phyloP scores from a whole-genome alignment of 257 asterid species.

The Plantago ovata region DNA sequence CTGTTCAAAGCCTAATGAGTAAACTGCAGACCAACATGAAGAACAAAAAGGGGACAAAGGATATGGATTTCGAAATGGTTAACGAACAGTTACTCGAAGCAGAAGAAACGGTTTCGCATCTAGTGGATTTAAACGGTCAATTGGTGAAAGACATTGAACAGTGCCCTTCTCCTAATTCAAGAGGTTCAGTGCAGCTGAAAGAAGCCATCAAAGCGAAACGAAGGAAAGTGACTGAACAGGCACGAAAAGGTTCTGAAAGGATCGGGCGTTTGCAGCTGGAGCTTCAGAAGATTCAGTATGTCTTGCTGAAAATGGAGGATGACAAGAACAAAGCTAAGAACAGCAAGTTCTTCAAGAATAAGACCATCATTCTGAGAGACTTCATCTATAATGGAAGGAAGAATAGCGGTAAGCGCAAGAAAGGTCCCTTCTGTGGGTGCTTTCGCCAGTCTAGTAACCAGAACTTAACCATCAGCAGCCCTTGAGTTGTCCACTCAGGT shows the following conservation, averaged over 20 bases:
- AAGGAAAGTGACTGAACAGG: slow-evolving; percentile 54
- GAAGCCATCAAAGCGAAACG: slow-evolving; percentile 37
- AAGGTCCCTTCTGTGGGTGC: slow-evolving; percentile 61
- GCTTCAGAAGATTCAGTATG: slow-evolving; percentile 64
- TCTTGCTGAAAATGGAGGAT: slow-evolving; percentile 62
- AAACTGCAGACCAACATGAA: slow-evolving; percentile 47
- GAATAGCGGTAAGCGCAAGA: slow-evolving; percentile 54
- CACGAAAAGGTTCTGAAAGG: slow-evolving; percentile 68
- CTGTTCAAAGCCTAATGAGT: slow-evolving; percentile 43
- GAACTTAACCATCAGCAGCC: slow-evolving; percentile 22
- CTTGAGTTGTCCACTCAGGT: no score
- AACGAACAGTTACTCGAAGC: slow-evolving; percentile 69
- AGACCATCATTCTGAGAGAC: slow-evolving; percentile 61
- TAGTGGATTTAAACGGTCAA: slow-evolving; percentile 60
- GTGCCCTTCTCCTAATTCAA: slow-evolving; percentile 39
- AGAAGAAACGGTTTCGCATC: slow-evolving; percentile 54
- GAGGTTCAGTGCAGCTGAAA: slow-evolving; percentile 40
- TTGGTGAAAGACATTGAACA: slow-evolving; percentile 59
- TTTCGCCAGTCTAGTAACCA: slow-evolving; percentile 50
- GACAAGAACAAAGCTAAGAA: slow-evolving; percentile 54
- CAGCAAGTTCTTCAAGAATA: slow-evolving; percentile 48
- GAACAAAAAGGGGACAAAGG: slow-evolving; percentile 37
- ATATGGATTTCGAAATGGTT: slow-evolving; percentile 45
- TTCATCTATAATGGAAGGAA: slow-evolving; percentile 62
- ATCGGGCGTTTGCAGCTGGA: slow-evolving; percentile 57